Base-by-base conservation (phyloP, 1,139 yeast species). In the Taphrina deformans region DNA sequence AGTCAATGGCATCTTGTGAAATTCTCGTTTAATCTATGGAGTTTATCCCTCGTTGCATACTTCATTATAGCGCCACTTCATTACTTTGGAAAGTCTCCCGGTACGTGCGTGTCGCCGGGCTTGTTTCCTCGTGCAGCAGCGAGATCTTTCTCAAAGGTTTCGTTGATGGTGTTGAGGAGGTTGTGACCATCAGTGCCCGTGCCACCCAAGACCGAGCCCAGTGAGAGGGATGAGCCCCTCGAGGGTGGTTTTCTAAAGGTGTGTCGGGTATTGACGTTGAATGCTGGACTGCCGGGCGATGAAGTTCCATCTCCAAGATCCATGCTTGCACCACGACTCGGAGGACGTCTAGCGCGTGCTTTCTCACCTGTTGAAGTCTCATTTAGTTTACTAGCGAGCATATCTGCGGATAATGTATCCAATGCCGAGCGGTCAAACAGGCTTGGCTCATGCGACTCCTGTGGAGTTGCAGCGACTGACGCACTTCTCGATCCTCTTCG, bases 61-160 rank as follows among this genome's bases (percentile, higher is more conserved):
- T 38, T 38, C 41, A 2, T n/a, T 12, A 7, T 10, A 16, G 27
- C 26, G 48, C 4, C 2, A 21, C 26, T 21, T 38, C 41, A n/a
- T 38, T n/a, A 23, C 48, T 44, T 18, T 23, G 48, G 48, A 44
- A 48, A 59, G 38, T 59, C 63, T 6, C 63, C 63, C 12, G 63
- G 56, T 7, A 50, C 51, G 18, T 59, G 63, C 10, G 41, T 35
- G 51, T 59, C 63, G 27, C 50, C 50, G n/a, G 38, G 18, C 40
- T 26, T 14, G 46, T 59, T 59, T n/a, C 63, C 63, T 26, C 23
- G 27, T 21, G 63, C 63, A 14, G 55, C 56, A 10, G 63, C 63
- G 45, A 59, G 44, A 50, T 59, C 63, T 29, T 50, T 59, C 29
- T 59, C 63, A n/a, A 59, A 59, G n/a, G 63, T 38, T 35, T 59